Evolutionary conservation across 2,329 filamentous ascomycete species (phyloP), one percentile per base, ranked within the genome.

Genomic region (Tolypocladium endophyticum): DNA sequence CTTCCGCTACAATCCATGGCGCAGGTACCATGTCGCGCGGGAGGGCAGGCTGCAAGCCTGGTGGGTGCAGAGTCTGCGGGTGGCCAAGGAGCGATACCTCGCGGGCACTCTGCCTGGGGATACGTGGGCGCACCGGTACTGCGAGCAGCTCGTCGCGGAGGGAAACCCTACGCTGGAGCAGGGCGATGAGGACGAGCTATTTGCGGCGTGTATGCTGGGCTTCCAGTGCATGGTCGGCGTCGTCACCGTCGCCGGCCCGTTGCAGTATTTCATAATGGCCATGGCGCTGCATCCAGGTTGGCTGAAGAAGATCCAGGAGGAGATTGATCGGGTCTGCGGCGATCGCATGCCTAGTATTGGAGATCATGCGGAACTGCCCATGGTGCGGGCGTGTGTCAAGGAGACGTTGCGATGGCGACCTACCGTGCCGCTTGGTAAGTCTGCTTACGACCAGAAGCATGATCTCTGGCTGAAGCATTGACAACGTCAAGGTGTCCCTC

Each of bases 321-420:
- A 86, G 68, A 76, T 86, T 50, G 45, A 30, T 50, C 45, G 23
- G 23, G 45, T 50, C 4, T 50, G 45, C 45, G 45, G 45, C 45
- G 25, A 50, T 18, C 45, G 45, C 4, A 50, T 50, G 45, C 45
- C 45, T 4, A 25, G 8, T 25, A 28, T 18, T 6, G 9, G 12
- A 50, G 45, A 18, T 0, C 75, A 47, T 47, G 45, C 45, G 23
- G 23, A 28, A 5, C 20, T 47, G 45, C 45, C 45, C 23, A 47
- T 23, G 23, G 45, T 84, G 12, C 73, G 81, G 20, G 82, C 82
- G 1, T 80, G 80, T 50, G 70, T 85, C 33, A 83, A 85, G 69
- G 83, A 86, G 70, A 81, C 79, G 18, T 67, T 83, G n/a, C 73
- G 82, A 53, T 85, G 82, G 82, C 73, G 81, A 57, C 82, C 81